Percentiles rank a stretch among this genome's conserved stretches.
Evolutionary conservation across 352 stramenopile species (phyloP).

Genomic region (Elongisporangium anandrum): DNA sequence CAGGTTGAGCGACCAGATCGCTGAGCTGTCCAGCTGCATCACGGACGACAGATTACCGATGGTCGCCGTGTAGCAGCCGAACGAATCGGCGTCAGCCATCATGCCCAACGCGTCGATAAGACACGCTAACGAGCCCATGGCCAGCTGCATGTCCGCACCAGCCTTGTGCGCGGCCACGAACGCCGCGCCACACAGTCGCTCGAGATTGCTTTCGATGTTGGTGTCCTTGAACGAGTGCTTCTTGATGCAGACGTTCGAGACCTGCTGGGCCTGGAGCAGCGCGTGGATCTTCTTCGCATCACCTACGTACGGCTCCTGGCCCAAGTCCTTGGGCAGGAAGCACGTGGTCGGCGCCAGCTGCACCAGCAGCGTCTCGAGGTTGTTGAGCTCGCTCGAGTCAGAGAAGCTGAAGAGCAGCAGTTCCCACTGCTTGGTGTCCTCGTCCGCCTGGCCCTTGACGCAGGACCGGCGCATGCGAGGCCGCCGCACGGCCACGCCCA

Average conservation of each 20-base stretch:
- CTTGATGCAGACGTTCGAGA: conserved; percentile 60
- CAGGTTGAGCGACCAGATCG: conserved; percentile 91
- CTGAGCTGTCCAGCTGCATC: conserved; percentile 92
- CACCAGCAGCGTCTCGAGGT: conserved; percentile 81
- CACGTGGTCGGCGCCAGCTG: conserved; percentile 75
- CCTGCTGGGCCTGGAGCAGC: conserved; percentile 60
- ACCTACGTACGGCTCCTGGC: conserved; percentile 44
- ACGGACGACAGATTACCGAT: conserved; percentile 74
- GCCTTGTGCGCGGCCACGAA: conserved; percentile 59
- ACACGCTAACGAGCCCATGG: conserved; percentile 60
- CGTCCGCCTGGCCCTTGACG: conserved; percentile 57
- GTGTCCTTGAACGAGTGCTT: conserved; percentile 64
- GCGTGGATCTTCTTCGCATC: conserved; percentile 84
- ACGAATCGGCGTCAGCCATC: conserved; percentile 62
- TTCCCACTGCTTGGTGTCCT: conserved; percentile 85
- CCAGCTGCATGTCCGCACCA: conserved; percentile 65
- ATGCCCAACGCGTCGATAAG: conserved; percentile 65
- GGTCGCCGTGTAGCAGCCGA: conserved; percentile 66
- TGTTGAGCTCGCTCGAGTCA: conserved; percentile 79
- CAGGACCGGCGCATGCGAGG: conserved; percentile 69
- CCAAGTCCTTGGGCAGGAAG: conserved; percentile 55
- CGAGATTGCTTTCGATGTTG: conserved; percentile 60
- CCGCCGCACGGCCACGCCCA: conserved; percentile 70
- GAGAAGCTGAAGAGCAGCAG: conserved; percentile 77
- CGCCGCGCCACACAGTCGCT: conserved; percentile 43